Percentiles rank a stretch among this genome's conserved stretches.
phyloP scores from a whole-genome alignment of 1,139 yeast species.

The Kodamaea plutei region DNA sequence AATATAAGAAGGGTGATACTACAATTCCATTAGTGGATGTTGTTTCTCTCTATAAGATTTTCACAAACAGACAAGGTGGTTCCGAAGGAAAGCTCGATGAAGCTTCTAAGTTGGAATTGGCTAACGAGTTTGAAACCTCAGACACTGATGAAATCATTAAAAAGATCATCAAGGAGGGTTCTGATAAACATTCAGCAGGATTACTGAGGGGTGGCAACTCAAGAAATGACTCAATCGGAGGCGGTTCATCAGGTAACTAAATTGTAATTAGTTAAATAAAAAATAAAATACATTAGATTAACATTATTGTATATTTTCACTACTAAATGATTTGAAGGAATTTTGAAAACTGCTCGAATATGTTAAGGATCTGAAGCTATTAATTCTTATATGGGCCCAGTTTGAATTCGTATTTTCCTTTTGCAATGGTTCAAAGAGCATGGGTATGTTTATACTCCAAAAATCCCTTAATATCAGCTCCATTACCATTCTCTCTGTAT shows the following conservation, averaged over 20 bases:
- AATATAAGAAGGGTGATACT: slow-evolving; percentile 48
- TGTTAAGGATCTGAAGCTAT: no score
- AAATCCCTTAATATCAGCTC: slow-evolving; percentile 16
- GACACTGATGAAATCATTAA: slow-evolving; percentile 48
- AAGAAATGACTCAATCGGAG: slow-evolving; percentile 40
- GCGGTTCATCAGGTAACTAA: slow-evolving; percentile 27
- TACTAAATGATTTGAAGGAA: not conserved
- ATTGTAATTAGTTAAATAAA: slow-evolving; percentile 1
- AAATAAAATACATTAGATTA: no score
- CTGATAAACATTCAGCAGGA: slow-evolving; percentile 29
- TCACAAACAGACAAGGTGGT: slow-evolving; percentile 60
- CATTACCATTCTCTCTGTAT: slow-evolving; percentile 1
- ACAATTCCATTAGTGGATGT: slow-evolving; percentile 61
- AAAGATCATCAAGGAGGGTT: slow-evolving; percentile 54
- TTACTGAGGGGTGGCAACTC: slow-evolving; percentile 11
- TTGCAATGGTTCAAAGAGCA: no score
- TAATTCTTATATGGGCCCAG: no score
- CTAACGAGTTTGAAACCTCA: slow-evolving; percentile 60
- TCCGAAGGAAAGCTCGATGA: slow-evolving; percentile 67
- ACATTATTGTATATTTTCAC: not conserved
- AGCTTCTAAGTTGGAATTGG: slow-evolving; percentile 65
- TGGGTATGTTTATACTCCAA: slow-evolving; percentile 21
- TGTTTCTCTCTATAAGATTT: slow-evolving; percentile 63
- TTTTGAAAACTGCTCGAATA: no score
- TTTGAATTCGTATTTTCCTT: no score